phyloP scores from a whole-genome alignment of 768 basidiomycete genomes.

The Tricholoma furcatifolium region DNA sequence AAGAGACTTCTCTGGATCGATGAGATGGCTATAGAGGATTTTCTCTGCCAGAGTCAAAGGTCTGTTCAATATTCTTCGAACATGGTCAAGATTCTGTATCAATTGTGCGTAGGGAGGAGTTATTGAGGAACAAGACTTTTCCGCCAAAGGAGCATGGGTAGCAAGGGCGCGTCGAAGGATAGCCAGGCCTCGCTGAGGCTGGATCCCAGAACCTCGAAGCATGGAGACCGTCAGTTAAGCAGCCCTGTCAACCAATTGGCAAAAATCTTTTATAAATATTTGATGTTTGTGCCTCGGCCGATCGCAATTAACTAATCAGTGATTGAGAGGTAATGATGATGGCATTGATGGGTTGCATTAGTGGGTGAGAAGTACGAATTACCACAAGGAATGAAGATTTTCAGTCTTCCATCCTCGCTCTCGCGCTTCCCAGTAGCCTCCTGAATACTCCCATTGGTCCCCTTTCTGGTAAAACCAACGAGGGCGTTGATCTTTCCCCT shows the following conservation, averaged over 20 bases:
- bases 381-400: conserved; percentile 60
- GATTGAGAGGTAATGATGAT: too few species aligned
- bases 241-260: neutral
- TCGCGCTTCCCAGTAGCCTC: conserved; percentile 84
- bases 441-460: conserved; percentile 74
- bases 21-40: conserved; percentile 91
- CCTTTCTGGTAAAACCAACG: conserved; percentile 73
- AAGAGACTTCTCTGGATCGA: conserved; percentile 73
- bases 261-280: conserved; percentile 10
- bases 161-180: conserved; percentile 33
- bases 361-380: conserved; percentile 20
- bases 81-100: conserved; percentile 65
- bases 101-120: conserved; percentile 83
- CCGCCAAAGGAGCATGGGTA: conserved; percentile 33
- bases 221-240: conserved; percentile 16
- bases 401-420: conserved; percentile 59
- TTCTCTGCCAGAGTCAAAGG: conserved; percentile 97
- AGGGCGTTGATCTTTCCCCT: conserved; percentile 58
- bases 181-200: conserved; percentile 20
- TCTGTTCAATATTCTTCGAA: conserved; percentile 67
- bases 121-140: conserved; percentile 56
- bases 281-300: conserved; percentile 11
- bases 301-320: conserved; percentile 8
- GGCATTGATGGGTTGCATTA: neutral
- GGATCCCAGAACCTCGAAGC: conserved; percentile 23